Conservation (phyloP, 495 filamentous ascomycete species). For the Bacidia gigantensis region DNA sequence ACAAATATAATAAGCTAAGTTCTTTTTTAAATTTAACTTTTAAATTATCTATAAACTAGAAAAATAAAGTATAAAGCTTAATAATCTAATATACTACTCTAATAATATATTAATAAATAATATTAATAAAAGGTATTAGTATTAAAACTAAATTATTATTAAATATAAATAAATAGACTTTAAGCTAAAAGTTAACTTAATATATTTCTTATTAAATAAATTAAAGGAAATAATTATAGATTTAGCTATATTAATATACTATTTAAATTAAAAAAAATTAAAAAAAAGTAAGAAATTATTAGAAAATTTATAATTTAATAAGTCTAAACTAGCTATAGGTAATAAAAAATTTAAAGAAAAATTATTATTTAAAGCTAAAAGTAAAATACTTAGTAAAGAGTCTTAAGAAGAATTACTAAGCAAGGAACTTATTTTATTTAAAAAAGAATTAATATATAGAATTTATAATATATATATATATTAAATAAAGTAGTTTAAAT, state of each 20-base stretch:
- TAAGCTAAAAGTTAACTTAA: constrained; percentile 1
- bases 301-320: neutral
- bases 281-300: neutral
- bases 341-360: constrained; percentile 2
- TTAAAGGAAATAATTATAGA: neutral
- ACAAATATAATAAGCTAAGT: constrained; percentile 1
- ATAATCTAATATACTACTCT: neutral
- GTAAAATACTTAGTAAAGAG: neutral
- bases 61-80: neutral
- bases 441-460: constrained; percentile 3
- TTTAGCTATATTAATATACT: neutral
- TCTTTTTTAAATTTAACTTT: neutral
- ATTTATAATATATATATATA: neutral
- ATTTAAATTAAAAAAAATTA: neutral
- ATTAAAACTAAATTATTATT: neutral
- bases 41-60: constrained; percentile 1
- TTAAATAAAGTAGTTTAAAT: neutral
- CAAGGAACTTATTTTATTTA: neutral
- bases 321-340: neutral
- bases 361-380: constrained; percentile 4
- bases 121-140: neutral
- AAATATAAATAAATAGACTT: neutral
- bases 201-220: neutral
- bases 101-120: neutral
- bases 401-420: constrained; percentile 1